Evolutionary conservation across 257 asterid genomes (phyloP).

Genomic region (Anisodus tanguticus): DNA sequence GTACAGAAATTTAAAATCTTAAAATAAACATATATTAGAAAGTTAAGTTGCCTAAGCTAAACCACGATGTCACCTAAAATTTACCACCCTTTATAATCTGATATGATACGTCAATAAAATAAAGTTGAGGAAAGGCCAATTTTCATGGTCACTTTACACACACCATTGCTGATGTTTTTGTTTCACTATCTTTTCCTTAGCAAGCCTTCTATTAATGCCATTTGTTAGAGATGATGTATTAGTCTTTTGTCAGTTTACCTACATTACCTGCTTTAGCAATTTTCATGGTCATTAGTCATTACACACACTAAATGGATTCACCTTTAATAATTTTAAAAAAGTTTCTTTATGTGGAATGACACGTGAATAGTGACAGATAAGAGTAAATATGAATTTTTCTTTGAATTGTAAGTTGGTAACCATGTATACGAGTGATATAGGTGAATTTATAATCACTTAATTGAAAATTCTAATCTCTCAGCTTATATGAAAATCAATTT

Average conservation of each 20-base stretch:
- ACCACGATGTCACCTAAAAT: conserved; percentile 45
- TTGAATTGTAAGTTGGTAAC: neutral
- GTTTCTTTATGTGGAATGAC: neutral
- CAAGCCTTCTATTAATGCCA: conserved; percentile 29
- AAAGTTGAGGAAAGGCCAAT: conserved; percentile 29
- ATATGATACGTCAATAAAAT: neutral
- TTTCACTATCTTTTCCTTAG: neutral
- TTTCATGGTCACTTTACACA: neutral
- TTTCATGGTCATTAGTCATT: neutral
- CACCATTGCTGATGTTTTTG: conserved; percentile 29
- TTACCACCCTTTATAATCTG: conserved; percentile 19
- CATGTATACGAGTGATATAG: too few species aligned
- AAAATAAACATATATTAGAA: too few species aligned
- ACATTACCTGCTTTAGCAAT: conserved; percentile 46
- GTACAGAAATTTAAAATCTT: too few species aligned
- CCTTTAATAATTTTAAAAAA: neutral
- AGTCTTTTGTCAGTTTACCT: conserved; percentile 46
- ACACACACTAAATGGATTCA: neutral
- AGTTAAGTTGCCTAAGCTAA: conserved; percentile 41
- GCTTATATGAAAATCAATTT: neutral
- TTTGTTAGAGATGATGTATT: conserved; percentile 33
- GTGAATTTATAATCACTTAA: neutral
- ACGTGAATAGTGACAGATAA: neutral
- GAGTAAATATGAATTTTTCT: too few species aligned
- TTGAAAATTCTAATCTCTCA: neutral